These are phyloP conservation scores for Fusarium sp. DNA, from an alignment of 2,329 filamentous ascomycete species.

Conservation along the genomic window DNA sequence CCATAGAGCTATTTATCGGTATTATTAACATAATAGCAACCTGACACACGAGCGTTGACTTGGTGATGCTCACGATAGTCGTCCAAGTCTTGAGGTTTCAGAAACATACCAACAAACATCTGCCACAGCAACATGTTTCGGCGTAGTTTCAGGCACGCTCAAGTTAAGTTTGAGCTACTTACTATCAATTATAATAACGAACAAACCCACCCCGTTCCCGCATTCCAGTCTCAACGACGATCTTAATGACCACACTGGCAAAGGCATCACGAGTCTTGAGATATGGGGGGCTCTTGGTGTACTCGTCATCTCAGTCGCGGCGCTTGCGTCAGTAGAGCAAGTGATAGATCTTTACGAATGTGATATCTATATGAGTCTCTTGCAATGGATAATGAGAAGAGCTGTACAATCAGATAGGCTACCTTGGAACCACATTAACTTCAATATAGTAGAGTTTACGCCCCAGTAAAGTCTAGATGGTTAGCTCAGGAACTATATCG, in stretches of 20 bases:
- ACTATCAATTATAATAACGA: neutral
- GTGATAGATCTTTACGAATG: neutral
- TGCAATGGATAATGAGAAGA: neutral
- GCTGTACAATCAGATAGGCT: neutral
- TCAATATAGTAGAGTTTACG: conserved; percentile 43
- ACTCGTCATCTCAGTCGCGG: neutral
- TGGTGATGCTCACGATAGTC: neutral
- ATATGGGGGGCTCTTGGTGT: neutral
- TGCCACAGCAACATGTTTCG: conserved; percentile 4
- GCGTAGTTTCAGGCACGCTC: neutral
- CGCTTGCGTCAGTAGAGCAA: neutral
- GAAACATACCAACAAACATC: neutral
- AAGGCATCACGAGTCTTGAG: neutral
- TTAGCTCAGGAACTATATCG: conserved; percentile 11
- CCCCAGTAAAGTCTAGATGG: conserved; percentile 49
- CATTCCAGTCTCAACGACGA: conserved; percentile 14
- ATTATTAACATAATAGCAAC: no score
- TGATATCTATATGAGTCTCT: neutral
- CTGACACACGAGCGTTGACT: neutral
- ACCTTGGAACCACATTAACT: neutral
- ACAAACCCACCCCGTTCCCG: conserved; percentile 2
- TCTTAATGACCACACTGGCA: neutral
- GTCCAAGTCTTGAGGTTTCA: neutral
- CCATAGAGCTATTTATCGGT: no score
- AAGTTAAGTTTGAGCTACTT: neutral